Conservation (phyloP, 2,329 filamentous ascomycete species). For the Ceratocystis lukuohia region DNA sequence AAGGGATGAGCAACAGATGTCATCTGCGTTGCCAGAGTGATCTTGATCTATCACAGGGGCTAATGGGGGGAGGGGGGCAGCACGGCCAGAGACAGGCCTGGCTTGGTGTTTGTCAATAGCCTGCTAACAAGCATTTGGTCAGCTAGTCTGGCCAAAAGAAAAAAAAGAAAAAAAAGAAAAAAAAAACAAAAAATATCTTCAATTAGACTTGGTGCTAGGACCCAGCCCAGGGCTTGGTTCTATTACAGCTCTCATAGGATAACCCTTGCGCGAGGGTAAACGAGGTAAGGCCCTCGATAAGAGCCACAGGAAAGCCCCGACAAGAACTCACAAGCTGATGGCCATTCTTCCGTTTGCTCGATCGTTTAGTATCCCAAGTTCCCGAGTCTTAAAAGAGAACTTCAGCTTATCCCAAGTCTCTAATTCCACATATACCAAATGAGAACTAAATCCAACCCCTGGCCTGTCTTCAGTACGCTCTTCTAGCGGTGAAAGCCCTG, state of each 20-base stretch:
- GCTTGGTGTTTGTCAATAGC: neutral
- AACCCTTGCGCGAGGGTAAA: too few species aligned
- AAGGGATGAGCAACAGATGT: neutral
- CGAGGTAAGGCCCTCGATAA: too few species aligned
- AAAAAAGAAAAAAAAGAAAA: neutral
- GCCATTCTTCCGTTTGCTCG: too few species aligned
- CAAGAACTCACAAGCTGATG: too few species aligned
- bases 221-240: neutral
- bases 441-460: neutral
- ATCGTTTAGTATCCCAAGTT: too few species aligned
- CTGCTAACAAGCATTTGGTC: neutral
- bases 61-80: neutral
- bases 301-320: too few species aligned
- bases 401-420: neutral
- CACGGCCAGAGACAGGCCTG: neutral
- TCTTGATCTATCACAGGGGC: neutral
- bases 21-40: constrained; percentile 3
- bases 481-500: constrained; percentile 7
- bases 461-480: neutral
- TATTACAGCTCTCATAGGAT: too few species aligned
- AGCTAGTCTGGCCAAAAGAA: neutral
- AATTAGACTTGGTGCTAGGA: neutral
- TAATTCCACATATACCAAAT: neutral
- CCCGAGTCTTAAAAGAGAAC: too few species aligned
- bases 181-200: neutral